Conservation (phyloP, 2,329 filamentous ascomycete genomes). For the Aspergillus sergii region DNA sequence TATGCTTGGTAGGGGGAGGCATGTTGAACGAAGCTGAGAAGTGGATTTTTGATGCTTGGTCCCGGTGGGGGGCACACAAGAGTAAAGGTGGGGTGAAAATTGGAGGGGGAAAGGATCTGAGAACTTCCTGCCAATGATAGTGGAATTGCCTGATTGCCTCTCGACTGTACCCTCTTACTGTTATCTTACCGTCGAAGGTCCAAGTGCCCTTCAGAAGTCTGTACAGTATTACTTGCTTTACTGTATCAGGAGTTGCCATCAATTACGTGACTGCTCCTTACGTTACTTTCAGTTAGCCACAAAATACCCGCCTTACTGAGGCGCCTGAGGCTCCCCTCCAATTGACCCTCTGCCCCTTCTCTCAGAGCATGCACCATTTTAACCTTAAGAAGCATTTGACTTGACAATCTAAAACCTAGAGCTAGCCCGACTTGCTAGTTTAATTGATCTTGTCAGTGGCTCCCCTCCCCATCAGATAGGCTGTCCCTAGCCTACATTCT, state of each 20-base stretch:
- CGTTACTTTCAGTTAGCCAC: background rate
- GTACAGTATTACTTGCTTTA: background rate
- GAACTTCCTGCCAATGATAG: background rate
- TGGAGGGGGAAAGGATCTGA: background rate
- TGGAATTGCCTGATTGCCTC: background rate
- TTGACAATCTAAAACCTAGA: background rate
- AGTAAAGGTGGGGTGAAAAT: background rate
- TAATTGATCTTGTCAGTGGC: background rate
- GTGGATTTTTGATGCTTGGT: background rate
- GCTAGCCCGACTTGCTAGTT: background rate
- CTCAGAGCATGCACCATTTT: background rate
- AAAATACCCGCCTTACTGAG: background rate
- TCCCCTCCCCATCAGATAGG: background rate
- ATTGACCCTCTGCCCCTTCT: background rate
- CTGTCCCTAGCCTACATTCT: background rate
- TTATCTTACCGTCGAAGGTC: background rate
- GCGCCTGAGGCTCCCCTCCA: background rate
- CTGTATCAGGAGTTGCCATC: background rate
- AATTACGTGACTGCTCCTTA: constrained; percentile 3
- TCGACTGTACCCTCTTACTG: background rate
- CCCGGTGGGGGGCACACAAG: background rate
- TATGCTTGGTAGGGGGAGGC: background rate
- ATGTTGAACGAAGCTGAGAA: background rate
- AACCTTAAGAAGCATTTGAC: background rate
- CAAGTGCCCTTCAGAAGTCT: background rate